phyloP scores from a whole-genome alignment of 352 stramenopile genomes.

The Phytophthora palmivora region DNA sequence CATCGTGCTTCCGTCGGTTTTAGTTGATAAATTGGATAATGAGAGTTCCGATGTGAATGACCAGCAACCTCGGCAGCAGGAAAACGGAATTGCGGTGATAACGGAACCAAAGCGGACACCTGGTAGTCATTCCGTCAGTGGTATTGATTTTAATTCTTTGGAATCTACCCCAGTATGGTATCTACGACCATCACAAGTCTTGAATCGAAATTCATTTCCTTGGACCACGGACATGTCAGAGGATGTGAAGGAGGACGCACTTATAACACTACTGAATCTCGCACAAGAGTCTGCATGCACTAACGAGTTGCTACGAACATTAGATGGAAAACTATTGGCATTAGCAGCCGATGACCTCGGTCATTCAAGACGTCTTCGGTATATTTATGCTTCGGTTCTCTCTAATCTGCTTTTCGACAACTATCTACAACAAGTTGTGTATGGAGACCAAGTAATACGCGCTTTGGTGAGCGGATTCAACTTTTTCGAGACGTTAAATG shows the following conservation, averaged over 20 bases:
- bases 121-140: neutral
- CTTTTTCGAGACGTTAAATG: constrained; percentile 31
- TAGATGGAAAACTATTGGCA: constrained; percentile 66
- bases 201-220: constrained; percentile 21
- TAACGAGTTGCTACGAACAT: constrained; percentile 57
- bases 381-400: constrained; percentile 67
- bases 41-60: neutral
- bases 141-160: constrained; percentile 3
- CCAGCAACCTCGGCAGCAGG: neutral
- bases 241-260: constrained; percentile 69
- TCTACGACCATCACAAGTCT: constrained; percentile 9
- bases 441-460: constrained; percentile 60
- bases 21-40: constrained; percentile 3
- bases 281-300: constrained; percentile 53
- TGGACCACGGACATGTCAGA: constrained; percentile 44
- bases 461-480: constrained; percentile 64
- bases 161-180: constrained; percentile 27
- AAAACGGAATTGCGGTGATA: constrained; percentile 14
- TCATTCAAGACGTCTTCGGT: constrained; percentile 55
- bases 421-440: constrained; percentile 68
- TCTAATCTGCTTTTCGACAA: constrained; percentile 78
- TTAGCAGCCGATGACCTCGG: constrained; percentile 43
- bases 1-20: constrained; percentile 26
- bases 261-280: constrained; percentile 73
- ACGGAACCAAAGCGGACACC: neutral